Conservation (phyloP, 495 filamentous ascomycete genomes). For the Mytilinidion resinicola region DNA sequence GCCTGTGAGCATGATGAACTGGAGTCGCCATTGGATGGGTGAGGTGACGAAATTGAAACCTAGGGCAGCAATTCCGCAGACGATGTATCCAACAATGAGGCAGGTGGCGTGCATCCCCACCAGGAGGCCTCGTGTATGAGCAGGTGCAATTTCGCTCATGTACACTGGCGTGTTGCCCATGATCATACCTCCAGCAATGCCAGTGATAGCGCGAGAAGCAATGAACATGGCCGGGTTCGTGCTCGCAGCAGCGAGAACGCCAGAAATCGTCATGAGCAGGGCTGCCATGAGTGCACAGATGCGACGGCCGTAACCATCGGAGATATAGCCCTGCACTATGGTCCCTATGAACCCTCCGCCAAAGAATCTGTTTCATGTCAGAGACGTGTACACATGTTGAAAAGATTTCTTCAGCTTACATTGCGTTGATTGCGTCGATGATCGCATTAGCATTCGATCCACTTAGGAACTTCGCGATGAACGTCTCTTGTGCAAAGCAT, state of each 20-base stretch:
- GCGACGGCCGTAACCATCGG: slow-evolving; percentile 1
- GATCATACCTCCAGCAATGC: slow-evolving; percentile 28
- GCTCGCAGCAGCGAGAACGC: slow-evolving; percentile 17
- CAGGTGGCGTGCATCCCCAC: slow-evolving; percentile 12
- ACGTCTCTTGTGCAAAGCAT: not conserved
- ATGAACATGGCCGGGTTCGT: slow-evolving; percentile 24
- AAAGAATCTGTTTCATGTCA: slow-evolving; percentile 2
- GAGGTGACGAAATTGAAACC: not conserved
- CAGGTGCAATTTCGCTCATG: slow-evolving; percentile 32
- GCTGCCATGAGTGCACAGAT: slow-evolving; percentile 18
- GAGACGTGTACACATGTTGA: not conserved
- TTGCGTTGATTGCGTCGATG: slow-evolving; percentile 1
- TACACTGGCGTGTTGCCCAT: slow-evolving; percentile 29
- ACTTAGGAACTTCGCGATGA: slow-evolving; percentile 5
- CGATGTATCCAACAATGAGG: not conserved
- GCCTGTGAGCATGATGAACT: not conserved
- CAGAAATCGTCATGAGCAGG: slow-evolving; percentile 15
- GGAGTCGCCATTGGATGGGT: not conserved
- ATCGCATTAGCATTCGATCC: not conserved
- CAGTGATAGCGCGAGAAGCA: slow-evolving; percentile 22
- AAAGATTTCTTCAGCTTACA: not conserved
- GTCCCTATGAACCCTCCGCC: slow-evolving; percentile 5
- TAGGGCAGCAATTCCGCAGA: not conserved
- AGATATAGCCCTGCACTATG: not conserved
- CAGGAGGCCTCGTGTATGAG: slow-evolving; percentile 26